Base-by-base conservation (phyloP, 2,329 filamentous ascomycete genomes). In the Colletotrichum liriopes region DNA sequence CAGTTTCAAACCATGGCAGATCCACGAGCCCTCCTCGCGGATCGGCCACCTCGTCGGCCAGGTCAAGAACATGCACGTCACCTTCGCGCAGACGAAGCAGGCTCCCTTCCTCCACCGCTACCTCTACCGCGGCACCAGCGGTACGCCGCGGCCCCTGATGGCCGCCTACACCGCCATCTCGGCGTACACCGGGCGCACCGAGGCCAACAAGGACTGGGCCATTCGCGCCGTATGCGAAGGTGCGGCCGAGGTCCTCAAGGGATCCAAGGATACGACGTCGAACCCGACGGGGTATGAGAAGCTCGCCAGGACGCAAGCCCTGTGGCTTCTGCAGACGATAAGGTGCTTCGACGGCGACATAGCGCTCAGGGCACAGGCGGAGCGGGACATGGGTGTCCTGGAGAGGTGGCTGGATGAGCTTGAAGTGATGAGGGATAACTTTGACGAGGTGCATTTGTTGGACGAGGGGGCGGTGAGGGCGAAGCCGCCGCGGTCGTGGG, bases 281-380 rank as follows among this genome's bases (percentile, higher is more conserved):
- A 56, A 55, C 49, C 49, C 76, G n/a, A 81, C 80, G 3, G 78
- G 78, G 0, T 71, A 76, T 1, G 83, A 85, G 52, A 85, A 83
- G 77, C 77, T 86, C 37, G 84, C 84, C 5, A 79, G 84, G 16
- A 79, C 84, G 5, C 85, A 86, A 74, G 85, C 84, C 1, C 77
- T 86, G 23, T 71, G 84, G 20, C 72, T 85, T 16, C 76, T 85
- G 39, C 83, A 86, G 71, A 77, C 80, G 2, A 82, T 86, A 45
- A 80, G 84, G 52, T 78, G 85, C 72, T 83, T 86, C 63, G 84
- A 86, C 51, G 85, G 84, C 0, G 84, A 86, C 62, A 69, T 86
- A 4, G 74, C 77, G 5, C 75, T 86, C 55, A 75, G 81, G 26
- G 80, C 83, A 1, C 78, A 85, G n/a, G 83, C 80, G 0, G 83